Base-by-base conservation (phyloP, 2,329 filamentous ascomycete genomes). In the Hawksworthiomyces lignivorus region DNA sequence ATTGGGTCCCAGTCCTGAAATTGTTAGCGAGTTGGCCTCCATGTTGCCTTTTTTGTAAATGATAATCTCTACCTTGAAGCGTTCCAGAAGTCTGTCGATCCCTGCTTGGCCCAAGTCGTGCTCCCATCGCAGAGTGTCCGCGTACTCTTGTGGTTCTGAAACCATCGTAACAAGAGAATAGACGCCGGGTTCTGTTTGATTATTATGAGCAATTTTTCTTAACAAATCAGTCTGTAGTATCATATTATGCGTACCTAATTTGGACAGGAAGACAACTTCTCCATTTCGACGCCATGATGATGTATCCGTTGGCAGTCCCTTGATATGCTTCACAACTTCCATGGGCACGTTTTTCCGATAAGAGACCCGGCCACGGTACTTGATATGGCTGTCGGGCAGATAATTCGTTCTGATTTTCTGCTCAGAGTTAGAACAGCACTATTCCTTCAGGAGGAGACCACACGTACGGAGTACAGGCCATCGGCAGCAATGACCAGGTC, bases 401-500 rank as follows among this genome's bases (percentile, higher is more conserved):
- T 41, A 47, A 11, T 41, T 14, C 12, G 33, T 36, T 20, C 41
- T n/a, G 14, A 47, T 37, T 41, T 44, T 47, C 43, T 45, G 24
- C 15, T 10, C 21, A 15, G 12, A n/a, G n/a, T n/a, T n/a, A n/a
- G n/a, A n/a, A n/a, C n/a, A n/a, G n/a, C n/a, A n/a, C n/a, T n/a
- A n/a, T n/a, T n/a, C n/a, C n/a, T n/a, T n/a, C n/a, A 17, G 7
- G 10, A 37, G 3, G 9, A 28, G 7, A 12, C 7, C 35, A 15
- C n/a, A 18, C 40, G 14, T 34, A 39, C 41, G 24, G 44, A 46
- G 29, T 46, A 46, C 11, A 46, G 22, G 3, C 44, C 44, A 30
- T 46, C 44, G 7, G 44, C 44, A n/a, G 32, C 39, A 27, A 46
- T 20, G 18, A 46, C 40, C 12, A 46, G 17, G 24, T 46, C 44